Evolutionary conservation across 257 asterid species (phyloP).

Genomic region (Solanum sitiens): DNA sequence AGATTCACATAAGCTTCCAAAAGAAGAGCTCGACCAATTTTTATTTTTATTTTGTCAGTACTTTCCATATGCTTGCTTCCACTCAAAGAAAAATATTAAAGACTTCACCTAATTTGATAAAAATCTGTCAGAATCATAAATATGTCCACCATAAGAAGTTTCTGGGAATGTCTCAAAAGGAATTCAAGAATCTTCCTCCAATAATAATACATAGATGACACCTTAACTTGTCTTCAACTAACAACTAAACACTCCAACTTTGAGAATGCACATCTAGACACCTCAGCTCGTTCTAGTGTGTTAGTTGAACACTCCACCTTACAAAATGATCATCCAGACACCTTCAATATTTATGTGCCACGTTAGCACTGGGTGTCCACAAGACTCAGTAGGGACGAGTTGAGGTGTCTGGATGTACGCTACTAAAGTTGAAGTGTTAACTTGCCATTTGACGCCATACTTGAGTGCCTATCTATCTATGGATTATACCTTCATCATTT

Average conservation of each 20-base stretch:
- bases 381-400: background rate
- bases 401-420: background rate
- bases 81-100: background rate
- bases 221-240: background rate
- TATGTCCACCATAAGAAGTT: background rate
- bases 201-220: background rate
- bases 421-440: background rate
- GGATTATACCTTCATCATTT: background rate
- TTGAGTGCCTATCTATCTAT: background rate
- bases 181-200: background rate
- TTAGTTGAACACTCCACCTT: background rate
- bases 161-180: background rate
- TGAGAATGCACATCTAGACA: background rate
- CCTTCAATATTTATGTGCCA: background rate
- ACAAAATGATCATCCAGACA: background rate
- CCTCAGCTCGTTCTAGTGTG: background rate
- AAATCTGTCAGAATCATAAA: background rate
- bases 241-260: background rate
- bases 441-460: background rate
- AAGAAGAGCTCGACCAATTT: background rate
- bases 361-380: background rate
- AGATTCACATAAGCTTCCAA: background rate
- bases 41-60: background rate
- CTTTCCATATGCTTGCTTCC: background rate
- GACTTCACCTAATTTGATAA: background rate